These are phyloP conservation scores for Starmerella vaccinii DNA, from an alignment of 805 yeast species.

Conservation along the genomic window DNA sequence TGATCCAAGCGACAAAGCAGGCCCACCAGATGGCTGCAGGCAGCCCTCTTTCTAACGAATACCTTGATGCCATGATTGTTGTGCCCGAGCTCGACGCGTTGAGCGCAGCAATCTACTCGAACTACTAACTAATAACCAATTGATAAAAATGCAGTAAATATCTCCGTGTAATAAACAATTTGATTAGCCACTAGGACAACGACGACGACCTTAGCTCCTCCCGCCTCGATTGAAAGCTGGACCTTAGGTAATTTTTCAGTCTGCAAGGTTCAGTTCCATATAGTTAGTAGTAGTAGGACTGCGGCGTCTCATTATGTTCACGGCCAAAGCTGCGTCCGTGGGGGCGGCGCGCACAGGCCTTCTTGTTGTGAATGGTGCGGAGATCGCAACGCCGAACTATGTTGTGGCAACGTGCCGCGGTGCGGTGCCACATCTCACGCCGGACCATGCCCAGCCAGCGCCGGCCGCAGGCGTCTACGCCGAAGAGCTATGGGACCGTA, in stretches of 20 bases:
- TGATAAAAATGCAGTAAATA: too few species aligned
- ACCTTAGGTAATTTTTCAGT: background rate
- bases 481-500: constrained; percentile 33
- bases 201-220: background rate
- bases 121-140: constrained; percentile 45
- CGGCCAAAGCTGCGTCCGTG: constrained; percentile 20
- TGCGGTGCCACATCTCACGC: constrained; percentile 36
- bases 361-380: constrained; percentile 18
- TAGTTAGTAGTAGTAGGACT: too few species aligned
- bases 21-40: constrained; percentile 46
- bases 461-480: constrained; percentile 28
- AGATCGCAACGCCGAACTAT: constrained; percentile 29
- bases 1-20: constrained; percentile 61
- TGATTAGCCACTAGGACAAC: background rate
- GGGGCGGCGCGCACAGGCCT: constrained; percentile 26
- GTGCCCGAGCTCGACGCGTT: constrained; percentile 67
- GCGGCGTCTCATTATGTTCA: too few species aligned
- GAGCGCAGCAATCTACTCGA: constrained; percentile 83
- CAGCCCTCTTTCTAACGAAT: constrained; percentile 35
- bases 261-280: background rate
- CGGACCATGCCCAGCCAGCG: constrained; percentile 29
- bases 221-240: too few species aligned
- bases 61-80: constrained; percentile 39
- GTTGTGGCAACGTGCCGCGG: constrained; percentile 35
- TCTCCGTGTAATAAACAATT: background rate